Conservation (phyloP, 768 basidiomycete genomes). For the Cubamyces sp. region DNA sequence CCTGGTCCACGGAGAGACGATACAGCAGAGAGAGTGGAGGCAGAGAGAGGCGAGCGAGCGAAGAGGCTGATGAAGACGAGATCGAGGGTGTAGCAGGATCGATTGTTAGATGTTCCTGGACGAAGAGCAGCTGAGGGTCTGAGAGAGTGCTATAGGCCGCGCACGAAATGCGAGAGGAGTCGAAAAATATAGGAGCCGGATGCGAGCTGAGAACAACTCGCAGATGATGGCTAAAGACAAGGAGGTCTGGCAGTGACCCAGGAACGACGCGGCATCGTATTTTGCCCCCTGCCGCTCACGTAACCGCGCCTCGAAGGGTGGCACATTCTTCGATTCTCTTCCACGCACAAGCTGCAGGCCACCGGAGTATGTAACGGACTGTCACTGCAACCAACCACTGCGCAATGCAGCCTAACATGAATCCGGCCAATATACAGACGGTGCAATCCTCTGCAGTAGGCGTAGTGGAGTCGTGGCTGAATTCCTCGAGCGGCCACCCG, state of each 20-base stretch:
- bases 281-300: slow-evolving; percentile 25
- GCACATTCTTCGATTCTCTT: slow-evolving; percentile 1
- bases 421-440: too few species aligned
- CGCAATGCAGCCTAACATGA: too few species aligned
- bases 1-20: not conserved
- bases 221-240: slow-evolving; percentile 24
- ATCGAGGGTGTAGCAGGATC: slow-evolving; percentile 8
- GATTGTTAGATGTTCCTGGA: slow-evolving; percentile 12
- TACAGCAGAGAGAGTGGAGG: not conserved
- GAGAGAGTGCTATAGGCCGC: not conserved
- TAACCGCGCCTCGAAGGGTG: slow-evolving; percentile 16
- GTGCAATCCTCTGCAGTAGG: too few species aligned
- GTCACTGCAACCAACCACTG: too few species aligned
- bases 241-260: slow-evolving; percentile 2
- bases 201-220: slow-evolving; percentile 22
- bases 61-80: slow-evolving; percentile 6
- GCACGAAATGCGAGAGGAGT: slow-evolving; percentile 18
- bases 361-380: not conserved
- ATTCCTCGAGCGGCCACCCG: too few species aligned
- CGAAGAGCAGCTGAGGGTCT: not conserved
- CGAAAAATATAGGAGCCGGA: slow-evolving; percentile 18
- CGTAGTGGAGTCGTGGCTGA: too few species aligned
- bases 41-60: not conserved
- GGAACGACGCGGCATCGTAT: slow-evolving; percentile 13
- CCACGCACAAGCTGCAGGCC: not conserved